Conservation (phyloP, 257 asterid genomes). For the Leptodermis oblonga region DNA sequence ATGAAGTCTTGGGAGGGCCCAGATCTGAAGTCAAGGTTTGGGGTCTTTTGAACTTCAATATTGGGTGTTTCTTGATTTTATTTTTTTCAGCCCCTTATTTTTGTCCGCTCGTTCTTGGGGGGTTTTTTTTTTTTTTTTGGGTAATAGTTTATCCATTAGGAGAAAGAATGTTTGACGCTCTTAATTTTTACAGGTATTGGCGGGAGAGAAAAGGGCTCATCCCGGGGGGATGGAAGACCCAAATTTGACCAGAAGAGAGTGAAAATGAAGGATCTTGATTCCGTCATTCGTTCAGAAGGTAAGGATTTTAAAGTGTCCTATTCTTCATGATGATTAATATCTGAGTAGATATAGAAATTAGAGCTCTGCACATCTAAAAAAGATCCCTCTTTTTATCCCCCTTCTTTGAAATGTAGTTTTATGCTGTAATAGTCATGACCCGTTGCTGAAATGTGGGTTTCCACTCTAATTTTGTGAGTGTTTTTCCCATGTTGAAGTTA, state of each 20-base stretch:
- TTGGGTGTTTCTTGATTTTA: neutral
- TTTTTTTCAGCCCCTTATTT: neutral
- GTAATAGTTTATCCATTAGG: neutral
- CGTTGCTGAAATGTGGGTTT: neutral
- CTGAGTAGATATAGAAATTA: neutral
- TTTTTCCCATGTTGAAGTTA: neutral
- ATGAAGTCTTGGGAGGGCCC: slow-evolving; percentile 15
- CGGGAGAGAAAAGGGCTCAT: slow-evolving; percentile 28
- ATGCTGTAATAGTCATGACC: neutral
- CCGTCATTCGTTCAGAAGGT: slow-evolving; percentile 35
- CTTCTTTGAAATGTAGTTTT: neutral
- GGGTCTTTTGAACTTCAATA: neutral
- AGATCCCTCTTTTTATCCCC: neutral
- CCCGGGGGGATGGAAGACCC: slow-evolving; percentile 28
- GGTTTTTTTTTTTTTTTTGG: neutral
- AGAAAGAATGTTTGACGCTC: neutral
- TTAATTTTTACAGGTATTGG: slow-evolving; percentile 25
- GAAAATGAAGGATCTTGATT: slow-evolving; percentile 38
- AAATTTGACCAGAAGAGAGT: slow-evolving; percentile 26
- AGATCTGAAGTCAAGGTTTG: slow-evolving; percentile 36
- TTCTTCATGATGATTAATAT: neutral
- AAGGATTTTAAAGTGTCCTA: neutral
- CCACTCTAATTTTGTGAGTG: neutral
- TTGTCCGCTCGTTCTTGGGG: neutral
- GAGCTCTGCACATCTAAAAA: neutral